phyloP scores from a whole-genome alignment of 2,329 filamentous ascomycete species.

The Hymenoscyphus salicellus region DNA sequence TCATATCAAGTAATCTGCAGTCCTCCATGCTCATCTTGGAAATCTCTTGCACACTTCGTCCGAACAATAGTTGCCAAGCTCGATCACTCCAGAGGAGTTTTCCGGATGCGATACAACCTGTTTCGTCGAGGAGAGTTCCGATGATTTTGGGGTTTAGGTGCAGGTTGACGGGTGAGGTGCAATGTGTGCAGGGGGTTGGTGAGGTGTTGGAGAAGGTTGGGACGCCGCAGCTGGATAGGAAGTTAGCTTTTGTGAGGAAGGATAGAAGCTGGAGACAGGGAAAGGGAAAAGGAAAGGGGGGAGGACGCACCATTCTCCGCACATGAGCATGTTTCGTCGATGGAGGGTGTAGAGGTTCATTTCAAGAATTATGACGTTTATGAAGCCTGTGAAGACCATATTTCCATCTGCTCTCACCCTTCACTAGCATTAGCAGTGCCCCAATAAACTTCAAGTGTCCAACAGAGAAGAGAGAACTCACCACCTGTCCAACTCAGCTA shows the following conservation, averaged over 20 bases:
- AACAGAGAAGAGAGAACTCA: slow-evolving; percentile 14
- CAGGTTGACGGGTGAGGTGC: slow-evolving; percentile 33
- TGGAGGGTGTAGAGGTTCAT: slow-evolving; percentile 30
- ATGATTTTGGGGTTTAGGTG: slow-evolving; percentile 43
- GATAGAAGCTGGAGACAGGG: not conserved
- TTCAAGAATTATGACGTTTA: slow-evolving; percentile 33
- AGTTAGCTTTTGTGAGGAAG: slow-evolving; percentile 3
- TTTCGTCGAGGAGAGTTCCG: slow-evolving; percentile 50
- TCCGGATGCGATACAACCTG: slow-evolving; percentile 47
- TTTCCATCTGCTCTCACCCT: slow-evolving; percentile 37
- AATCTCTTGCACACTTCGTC: slow-evolving; percentile 43
- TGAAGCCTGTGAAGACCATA: slow-evolving; percentile 41
- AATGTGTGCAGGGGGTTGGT: slow-evolving; percentile 40
- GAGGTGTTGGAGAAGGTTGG: slow-evolving; percentile 52
- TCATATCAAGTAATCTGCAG: slow-evolving; percentile 49
- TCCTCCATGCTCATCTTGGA: slow-evolving; percentile 38
- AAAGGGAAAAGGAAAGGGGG: too few species aligned
- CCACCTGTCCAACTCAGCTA: slow-evolving; percentile 45
- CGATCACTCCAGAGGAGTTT: slow-evolving; percentile 52
- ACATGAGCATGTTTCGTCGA: slow-evolving; percentile 39
- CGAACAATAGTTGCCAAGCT: slow-evolving; percentile 53
- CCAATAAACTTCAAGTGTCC: not conserved
- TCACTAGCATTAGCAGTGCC: not conserved
- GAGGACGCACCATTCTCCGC: slow-evolving; percentile 41
- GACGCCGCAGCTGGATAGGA: slow-evolving; percentile 46